Evolutionary conservation across 176 grass and related monocot species (phyloP), one percentile per base, ranked within the genome.

Genomic region (Pontederia paniculata): DNA sequence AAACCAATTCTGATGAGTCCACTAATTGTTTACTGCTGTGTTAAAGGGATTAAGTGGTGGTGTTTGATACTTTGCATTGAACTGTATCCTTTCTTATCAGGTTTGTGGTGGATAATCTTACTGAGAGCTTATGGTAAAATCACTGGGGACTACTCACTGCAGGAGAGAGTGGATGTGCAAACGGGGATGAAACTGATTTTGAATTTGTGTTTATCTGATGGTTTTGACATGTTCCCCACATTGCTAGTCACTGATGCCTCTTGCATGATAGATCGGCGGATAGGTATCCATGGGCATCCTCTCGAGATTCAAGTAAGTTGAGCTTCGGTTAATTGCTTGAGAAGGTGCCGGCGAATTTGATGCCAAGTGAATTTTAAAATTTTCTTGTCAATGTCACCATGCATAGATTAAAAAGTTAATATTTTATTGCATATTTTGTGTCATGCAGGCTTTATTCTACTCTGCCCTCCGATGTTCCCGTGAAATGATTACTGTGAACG

Each of bases 91-190:
- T 31, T 23, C 25, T 28, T 70, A 53, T 13, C 70, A 74, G 77
- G 70, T 19, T 44, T 80, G 60, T 80, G 77, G 64, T 80, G 77
- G 77, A 80, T 80, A 57, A 80, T 80, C 59, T 68, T 80, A 28
- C 71, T 80, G 14, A 74, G 77, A 70, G 70, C 77, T 57, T 80
- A 80, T 74, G 70, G 77, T 22, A 80, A 80, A 64, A 80, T 80
- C 42, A 80, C 77, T 18, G 77, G 77, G 54, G 77, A 80, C 13
- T 74, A 74, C 50, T 48, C 77, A 63, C 58, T 80, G 19, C 77
- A 63, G 45, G 70, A 74, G 64, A 80, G 71, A 70, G 63, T 74
- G 50, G 77, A 80, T 69, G 77, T 80, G 48, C 77, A 74, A 43
- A 80, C 71, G 2, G 77, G 70, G 51, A 74, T 80, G 21, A 74